phyloP scores from a whole-genome alignment of 1,284 basidiomycete genomes.

The Earliella scabrosa region DNA sequence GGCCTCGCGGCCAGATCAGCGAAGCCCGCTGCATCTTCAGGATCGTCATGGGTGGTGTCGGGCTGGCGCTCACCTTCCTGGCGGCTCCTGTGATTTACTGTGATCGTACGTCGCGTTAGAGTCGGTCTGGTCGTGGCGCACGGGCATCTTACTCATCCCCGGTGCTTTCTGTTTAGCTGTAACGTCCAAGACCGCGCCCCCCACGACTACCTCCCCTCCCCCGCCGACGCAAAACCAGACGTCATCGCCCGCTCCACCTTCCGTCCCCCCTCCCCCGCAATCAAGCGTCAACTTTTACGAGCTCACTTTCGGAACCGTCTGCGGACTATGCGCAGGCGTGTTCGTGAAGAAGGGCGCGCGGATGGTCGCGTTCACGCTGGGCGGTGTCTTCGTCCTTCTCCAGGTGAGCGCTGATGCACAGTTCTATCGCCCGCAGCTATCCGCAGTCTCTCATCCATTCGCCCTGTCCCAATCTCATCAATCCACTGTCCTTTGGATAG shows the following conservation, averaged over 20 bases:
- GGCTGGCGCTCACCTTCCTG: conserved; percentile 33
- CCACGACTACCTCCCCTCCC: neutral
- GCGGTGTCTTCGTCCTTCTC: conserved; percentile 85
- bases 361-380: conserved; percentile 81
- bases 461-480: neutral
- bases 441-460: too few species aligned
- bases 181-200: conserved; percentile 6
- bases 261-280: conserved; percentile 55
- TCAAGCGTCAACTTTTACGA: conserved; percentile 83
- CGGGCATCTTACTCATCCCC: neutral
- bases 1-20: neutral
- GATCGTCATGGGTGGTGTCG: conserved; percentile 27
- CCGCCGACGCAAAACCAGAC: conserved; percentile 5
- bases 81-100: conserved; percentile 33
- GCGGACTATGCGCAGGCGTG: conserved; percentile 88
- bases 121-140: neutral
- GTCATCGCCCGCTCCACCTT: conserved; percentile 17
- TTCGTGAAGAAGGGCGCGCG: conserved; percentile 95
- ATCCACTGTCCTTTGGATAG: conserved; percentile 42
- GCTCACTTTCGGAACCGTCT: conserved; percentile 86
- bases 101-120: conserved; percentile 33
- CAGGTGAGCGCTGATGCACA: conserved; percentile 60
- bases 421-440: neutral
- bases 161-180: neutral
- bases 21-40: conserved; percentile 8